Evolutionary conservation across 2,329 filamentous ascomycete species (phyloP).

Genomic region (Apiospora rasikravindrae): DNA sequence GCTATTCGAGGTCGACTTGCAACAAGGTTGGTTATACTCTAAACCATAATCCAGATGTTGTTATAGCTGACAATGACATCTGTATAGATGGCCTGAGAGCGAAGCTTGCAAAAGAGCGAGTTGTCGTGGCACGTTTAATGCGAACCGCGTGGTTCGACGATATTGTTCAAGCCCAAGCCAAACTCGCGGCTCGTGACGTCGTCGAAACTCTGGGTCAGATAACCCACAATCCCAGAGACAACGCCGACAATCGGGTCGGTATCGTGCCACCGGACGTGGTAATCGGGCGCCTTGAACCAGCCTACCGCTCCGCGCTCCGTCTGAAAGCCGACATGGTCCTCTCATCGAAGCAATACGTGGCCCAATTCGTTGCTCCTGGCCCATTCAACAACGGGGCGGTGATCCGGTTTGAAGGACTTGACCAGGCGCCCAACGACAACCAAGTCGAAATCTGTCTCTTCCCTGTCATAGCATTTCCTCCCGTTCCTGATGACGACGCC

Average conservation of each 20-base stretch:
- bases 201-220: not conserved
- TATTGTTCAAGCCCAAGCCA: not conserved
- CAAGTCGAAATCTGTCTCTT: not conserved
- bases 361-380: not conserved
- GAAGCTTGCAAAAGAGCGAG: not conserved
- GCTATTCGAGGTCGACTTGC: not conserved
- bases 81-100: not conserved
- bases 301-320: not conserved
- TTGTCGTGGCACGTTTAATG: not conserved
- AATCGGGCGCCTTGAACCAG: not conserved
- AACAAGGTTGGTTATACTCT: not conserved
- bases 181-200: not conserved
- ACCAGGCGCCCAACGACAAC: not conserved
- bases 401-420: not conserved
- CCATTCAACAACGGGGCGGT: not conserved
- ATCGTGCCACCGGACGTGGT: not conserved
- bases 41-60: not conserved
- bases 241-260: fast-evolving
- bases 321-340: not conserved
- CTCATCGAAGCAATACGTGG: not conserved
- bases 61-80: not conserved
- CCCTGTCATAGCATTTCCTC: not conserved
- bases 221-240: no score
- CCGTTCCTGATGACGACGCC: not conserved
- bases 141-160: not conserved